A percentile compares a stretch with the other conserved stretches of the same genome.
Conservation (phyloP, 1,284 basidiomycete species). For the Rhodotorula glutinis region DNA sequence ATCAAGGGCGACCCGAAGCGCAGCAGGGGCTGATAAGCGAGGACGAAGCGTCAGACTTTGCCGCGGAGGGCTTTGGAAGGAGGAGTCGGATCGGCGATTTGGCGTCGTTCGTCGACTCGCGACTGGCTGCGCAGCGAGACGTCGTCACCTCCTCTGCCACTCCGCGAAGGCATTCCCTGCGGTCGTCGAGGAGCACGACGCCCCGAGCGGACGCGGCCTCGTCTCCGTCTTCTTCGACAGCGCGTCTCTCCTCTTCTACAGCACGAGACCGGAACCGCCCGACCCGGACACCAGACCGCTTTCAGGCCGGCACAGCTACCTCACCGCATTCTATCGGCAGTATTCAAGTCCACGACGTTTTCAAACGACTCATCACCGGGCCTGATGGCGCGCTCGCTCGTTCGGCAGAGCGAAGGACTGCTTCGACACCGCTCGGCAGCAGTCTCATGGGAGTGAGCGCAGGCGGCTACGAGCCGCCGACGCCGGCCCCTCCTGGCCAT, state of each 20-base stretch:
- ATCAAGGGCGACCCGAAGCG: background rate
- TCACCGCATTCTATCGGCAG: background rate
- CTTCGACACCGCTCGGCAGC: background rate
- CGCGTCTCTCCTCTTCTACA: background rate
- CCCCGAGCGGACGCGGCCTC: slow-evolving; percentile 4
- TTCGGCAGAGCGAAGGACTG: slow-evolving; percentile 22
- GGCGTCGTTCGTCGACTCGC: slow-evolving; percentile 25
- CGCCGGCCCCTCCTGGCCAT: slow-evolving; percentile 21
- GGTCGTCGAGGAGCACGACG: slow-evolving; percentile 15
- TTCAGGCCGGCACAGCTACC: too few species aligned
- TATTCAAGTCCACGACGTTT: slow-evolving; percentile 32
- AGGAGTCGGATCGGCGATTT: slow-evolving; percentile 17
- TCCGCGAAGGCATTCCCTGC: slow-evolving; percentile 15
- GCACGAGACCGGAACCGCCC: background rate
- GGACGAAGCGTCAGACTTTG: slow-evolving; percentile 6
- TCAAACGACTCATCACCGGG: slow-evolving; percentile 32
- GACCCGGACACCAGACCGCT: background rate
- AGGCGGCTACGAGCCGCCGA: slow-evolving; percentile 3
- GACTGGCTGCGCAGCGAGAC: slow-evolving; percentile 2
- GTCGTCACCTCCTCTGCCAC: background rate
- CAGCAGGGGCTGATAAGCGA: background rate
- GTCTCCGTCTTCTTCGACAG: background rate
- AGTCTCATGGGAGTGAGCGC: background rate
- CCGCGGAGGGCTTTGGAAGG: background rate
- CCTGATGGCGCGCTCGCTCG: slow-evolving; percentile 31